These are phyloP conservation scores for Gelatoporia subvermispora DNA, from an alignment of 768 basidiomycete species.

Conservation along the genomic window DNA sequence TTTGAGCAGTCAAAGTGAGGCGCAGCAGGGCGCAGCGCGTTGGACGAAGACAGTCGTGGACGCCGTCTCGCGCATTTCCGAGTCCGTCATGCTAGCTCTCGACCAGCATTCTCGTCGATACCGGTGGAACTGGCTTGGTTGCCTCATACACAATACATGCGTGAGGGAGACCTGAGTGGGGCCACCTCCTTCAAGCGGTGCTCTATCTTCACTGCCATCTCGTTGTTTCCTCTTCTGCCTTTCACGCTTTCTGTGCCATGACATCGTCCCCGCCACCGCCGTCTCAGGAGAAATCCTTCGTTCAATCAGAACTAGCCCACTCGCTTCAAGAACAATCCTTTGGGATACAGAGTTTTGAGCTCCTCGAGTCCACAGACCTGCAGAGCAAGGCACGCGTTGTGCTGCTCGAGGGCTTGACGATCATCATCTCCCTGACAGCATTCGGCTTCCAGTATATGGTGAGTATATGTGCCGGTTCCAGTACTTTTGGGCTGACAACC, in stretches of 20 bases:
- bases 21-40: too few relatives aligned
- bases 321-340: constrained; percentile 57
- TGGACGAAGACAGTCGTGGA: neutral
- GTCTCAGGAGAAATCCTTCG: constrained; percentile 18
- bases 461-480: constrained; percentile 11
- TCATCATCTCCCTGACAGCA: constrained; percentile 44
- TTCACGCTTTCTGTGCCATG: neutral
- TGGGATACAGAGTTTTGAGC: constrained; percentile 44
- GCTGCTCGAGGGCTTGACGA: constrained; percentile 48
- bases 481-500: constrained; percentile 2
- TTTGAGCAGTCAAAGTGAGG: neutral
- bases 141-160: neutral
- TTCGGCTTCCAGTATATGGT: constrained; percentile 46
- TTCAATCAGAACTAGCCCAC: constrained; percentile 44
- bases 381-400: constrained; percentile 51
- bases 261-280: neutral
- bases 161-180: neutral
- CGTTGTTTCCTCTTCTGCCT: neutral
- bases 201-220: neutral
- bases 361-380: constrained; percentile 32
- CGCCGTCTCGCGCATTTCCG: too few relatives aligned
- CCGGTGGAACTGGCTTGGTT: neutral
- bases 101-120: too few relatives aligned
- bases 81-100: too few relatives aligned
- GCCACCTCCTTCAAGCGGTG: neutral